Evolutionary conservation across 176 grass and related monocot genomes (phyloP), one percentile per base, ranked within the genome.

Genomic region (Zizania latifolia): DNA sequence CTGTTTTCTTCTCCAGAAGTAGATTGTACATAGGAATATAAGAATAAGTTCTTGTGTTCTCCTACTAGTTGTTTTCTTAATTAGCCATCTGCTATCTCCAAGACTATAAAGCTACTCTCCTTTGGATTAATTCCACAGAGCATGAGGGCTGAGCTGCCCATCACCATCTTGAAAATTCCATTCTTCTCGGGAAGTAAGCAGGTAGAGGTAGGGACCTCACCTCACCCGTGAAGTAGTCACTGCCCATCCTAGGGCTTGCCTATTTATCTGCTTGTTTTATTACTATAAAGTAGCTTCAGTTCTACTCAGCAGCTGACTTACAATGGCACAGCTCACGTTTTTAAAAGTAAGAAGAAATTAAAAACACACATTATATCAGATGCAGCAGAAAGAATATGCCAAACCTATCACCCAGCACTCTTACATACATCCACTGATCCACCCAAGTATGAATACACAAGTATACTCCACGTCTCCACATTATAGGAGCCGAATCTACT

Each of bases 401-500:
- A 31, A 33, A 35, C 43, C 53, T 72, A 60, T 66, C 27, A 69
- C 36, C 39, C 30, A 50, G 6, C 43, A n/a, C 61, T 45, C 31
- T 19, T 73, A 87, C n/a, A 74, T 63, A 78, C 50, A 58, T 24
- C 36, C 39, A 1, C 22, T 51, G 1, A 58, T 24, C 36, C 39
- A 1, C 22, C 54, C 0, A 58, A 82, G 5, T 2, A 19, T 70
- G 69, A 31, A 75, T 44, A 74, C 73, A 51, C 65, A 46, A 31
- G 37, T 72, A 33, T 61, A 62, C 17, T 2, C 17, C n/a, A n/a
- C n/a, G n/a, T n/a, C n/a, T n/a, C n/a, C 19, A 51, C 19, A 8
- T 5, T 53, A 22, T 22, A 27, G 0, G 30, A 77, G n/a, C 43
- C 30, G 38, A 31, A 64, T 80, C 83, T 99, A 99, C 76, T 90